Base-by-base conservation (phyloP, 2,329 filamentous ascomycete genomes). In the Beauveria pseudobassiana region DNA sequence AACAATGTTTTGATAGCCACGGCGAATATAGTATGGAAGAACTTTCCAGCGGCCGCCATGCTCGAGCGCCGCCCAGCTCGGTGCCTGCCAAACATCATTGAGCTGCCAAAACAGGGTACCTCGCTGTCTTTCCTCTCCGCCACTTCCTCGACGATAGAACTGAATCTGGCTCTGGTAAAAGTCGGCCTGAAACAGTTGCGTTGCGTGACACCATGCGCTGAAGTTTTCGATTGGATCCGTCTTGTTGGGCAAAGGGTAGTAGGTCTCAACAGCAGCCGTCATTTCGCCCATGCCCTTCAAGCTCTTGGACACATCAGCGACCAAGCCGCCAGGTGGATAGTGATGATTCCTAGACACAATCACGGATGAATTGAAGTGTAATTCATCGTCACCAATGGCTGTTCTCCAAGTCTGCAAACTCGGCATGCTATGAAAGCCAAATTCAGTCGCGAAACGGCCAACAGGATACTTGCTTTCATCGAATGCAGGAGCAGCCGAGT, bases 41-140 rank as follows among this genome's bases (percentile, higher is more conserved):
- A 85, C 77, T 68, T 87, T 87, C 83, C 84, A 87, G 1, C 85
- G 74, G 0, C 84, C 84, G 55, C 82, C 80, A 63, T 86, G 86
- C 68, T 87, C 85, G 40, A 87, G 81, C 0, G 82, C 80, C 0
- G 84, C 82, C 84, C 85, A 87, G 0, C 82, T 85, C 0, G 85
- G 84, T 1, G 83, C 84, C 65, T 85, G 82, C 83, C 83, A 86
- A 62, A 85, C 81, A 66, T 87, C 85, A 65, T 87, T 83, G 1
- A 88, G 74, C 67, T 87, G 85, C 85, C 85, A 88, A 69, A 87
- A 87, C 5, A 88, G 68, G 12, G 77, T 79, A 0, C 84, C 85
- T 1, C 87, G 75, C 66, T 87, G 83, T 0, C 83, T 76, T 63
- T 87, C 80, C 86, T 69, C 87, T 78, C 20, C 18, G 6, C 38